phyloP scores from a whole-genome alignment of 1,284 basidiomycete species.

The Malassezia brasiliensis region DNA sequence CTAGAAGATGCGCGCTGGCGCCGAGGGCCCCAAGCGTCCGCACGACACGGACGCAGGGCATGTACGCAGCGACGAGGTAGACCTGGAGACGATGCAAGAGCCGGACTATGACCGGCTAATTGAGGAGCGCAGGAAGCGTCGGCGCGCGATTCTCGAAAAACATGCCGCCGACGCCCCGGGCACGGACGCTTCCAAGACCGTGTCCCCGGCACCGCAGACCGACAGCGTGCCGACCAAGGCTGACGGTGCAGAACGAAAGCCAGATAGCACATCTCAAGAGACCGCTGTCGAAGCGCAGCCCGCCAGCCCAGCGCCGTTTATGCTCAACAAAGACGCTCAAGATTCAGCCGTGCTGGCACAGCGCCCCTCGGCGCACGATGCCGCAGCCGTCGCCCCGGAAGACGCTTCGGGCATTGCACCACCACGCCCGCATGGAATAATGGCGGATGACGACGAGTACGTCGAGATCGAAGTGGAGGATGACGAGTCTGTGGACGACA shows the following conservation, averaged over 20 bases:
- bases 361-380: background rate
- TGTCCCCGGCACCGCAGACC: background rate
- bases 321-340: background rate
- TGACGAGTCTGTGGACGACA: conserved; percentile 39
- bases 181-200: too few relatives aligned
- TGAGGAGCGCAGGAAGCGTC: conserved; percentile 29
- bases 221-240: background rate
- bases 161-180: background rate
- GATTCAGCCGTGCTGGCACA: background rate
- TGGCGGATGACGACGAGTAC: conserved; percentile 23
- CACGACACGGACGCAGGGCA: too few relatives aligned
- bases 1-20: background rate
- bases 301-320: background rate
- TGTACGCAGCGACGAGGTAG: too few relatives aligned
- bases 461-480: conserved; percentile 38
- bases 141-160: conserved; percentile 21
- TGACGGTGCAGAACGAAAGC: too few relatives aligned
- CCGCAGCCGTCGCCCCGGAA: background rate
- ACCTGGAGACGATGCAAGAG: too few relatives aligned
- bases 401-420: background rate
- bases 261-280: too few relatives aligned
- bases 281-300: too few relatives aligned
- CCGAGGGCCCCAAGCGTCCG: too few relatives aligned
- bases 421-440: background rate
- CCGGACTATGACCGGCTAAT: background rate